Percentiles rank a stretch among this genome's conserved stretches.
phyloP scores from a whole-genome alignment of 1,139 yeast genomes.

The Debaryomyces sp. region DNA sequence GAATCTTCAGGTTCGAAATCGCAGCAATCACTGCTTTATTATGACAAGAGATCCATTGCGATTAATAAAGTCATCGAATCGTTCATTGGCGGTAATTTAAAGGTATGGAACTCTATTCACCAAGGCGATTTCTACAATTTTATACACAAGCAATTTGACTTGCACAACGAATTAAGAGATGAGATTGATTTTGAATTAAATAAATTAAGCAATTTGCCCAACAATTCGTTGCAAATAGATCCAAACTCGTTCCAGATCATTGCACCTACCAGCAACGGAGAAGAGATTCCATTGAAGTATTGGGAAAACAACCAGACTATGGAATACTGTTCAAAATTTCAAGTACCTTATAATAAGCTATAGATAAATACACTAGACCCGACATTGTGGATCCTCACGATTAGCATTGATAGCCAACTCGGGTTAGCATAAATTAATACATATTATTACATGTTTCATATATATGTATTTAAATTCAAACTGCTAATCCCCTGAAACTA shows the following conservation, averaged over 20 bases:
- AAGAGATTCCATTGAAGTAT: conserved; percentile 24
- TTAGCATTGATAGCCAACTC: too few species aligned
- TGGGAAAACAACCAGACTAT: conserved; percentile 44
- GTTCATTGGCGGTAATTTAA: conserved; percentile 13
- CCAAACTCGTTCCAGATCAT: conserved; percentile 29
- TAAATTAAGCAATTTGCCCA: conserved; percentile 15
- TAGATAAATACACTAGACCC: neutral
- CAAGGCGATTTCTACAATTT: conserved; percentile 6
- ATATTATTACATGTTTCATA: too few species aligned
- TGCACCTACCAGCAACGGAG: conserved; percentile 31
- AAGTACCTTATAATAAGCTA: conserved; percentile 12
- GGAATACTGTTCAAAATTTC: conserved; percentile 31
- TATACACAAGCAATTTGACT: conserved; percentile 12
- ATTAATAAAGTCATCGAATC: conserved; percentile 48
- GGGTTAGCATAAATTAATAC: too few species aligned
- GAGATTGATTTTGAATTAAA: conserved; percentile 25
- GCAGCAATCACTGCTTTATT: conserved; percentile 25
- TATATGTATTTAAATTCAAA: too few species aligned
- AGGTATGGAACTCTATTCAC: conserved; percentile 12
- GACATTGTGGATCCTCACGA: neutral
- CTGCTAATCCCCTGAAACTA: too few species aligned
- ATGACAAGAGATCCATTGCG: conserved; percentile 51
- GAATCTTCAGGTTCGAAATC: neutral
- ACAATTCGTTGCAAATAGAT: conserved; percentile 17
- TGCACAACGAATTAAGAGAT: conserved; percentile 23